Conservation (phyloP, 2,329 filamentous ascomycete species). For the Fusarium sp. region DNA sequence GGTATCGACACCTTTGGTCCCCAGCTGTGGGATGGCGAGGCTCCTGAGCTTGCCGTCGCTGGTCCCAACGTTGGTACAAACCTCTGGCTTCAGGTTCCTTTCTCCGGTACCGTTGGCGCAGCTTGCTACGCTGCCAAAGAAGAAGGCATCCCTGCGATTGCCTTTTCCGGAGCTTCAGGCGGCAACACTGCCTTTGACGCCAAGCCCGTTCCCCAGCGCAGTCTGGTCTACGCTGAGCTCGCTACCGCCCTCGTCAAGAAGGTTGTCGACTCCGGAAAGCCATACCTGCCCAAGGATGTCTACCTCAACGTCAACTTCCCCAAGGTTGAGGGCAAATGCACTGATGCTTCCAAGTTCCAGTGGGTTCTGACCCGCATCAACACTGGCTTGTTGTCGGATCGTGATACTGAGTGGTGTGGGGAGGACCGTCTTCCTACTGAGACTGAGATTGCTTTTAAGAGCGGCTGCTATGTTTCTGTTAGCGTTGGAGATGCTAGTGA, state of each 20-base stretch:
- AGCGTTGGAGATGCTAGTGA: slow-evolving; percentile 70
- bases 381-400: slow-evolving; percentile 60
- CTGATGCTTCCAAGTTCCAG: slow-evolving; percentile 63
- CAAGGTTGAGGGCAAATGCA: slow-evolving; percentile 62
- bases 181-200: slow-evolving; percentile 65
- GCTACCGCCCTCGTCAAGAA: slow-evolving; percentile 67
- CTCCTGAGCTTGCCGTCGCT: slow-evolving; percentile 71
- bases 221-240: slow-evolving; percentile 71
- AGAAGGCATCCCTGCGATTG: slow-evolving; percentile 71
- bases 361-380: slow-evolving; percentile 74
- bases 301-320: slow-evolving; percentile 79
- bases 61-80: slow-evolving; percentile 72
- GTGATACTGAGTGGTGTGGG: slow-evolving; percentile 69
- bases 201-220: slow-evolving; percentile 62
- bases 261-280: slow-evolving; percentile 65
- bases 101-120: slow-evolving; percentile 76
- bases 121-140: slow-evolving; percentile 67
- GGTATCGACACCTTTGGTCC: slow-evolving; percentile 69
- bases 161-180: slow-evolving; percentile 69
- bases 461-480: slow-evolving; percentile 70
- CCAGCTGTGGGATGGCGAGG: slow-evolving; percentile 61
- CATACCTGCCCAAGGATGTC: slow-evolving; percentile 69
- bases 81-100: slow-evolving; percentile 63
- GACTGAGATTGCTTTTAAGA: slow-evolving; percentile 59
- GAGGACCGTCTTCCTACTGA: slow-evolving; percentile 68